phyloP scores from a whole-genome alignment of 441 rosid genomes.

The Syzygium malaccense region DNA sequence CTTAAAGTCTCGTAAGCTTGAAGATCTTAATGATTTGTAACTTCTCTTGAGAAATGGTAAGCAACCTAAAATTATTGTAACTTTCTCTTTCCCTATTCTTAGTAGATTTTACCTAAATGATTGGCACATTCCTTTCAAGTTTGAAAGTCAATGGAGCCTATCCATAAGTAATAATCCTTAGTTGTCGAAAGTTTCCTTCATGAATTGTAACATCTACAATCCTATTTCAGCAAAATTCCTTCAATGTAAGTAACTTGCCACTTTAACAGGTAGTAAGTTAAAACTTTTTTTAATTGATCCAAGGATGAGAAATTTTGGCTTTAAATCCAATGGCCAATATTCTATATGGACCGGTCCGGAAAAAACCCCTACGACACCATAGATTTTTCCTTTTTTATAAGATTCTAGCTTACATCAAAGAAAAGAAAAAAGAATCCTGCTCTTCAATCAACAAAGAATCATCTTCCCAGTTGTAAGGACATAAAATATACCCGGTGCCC shows the following conservation, averaged over 20 bases:
- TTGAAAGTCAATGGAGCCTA: background rate
- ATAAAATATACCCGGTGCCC: background rate
- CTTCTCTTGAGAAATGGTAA: background rate
- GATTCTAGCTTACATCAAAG: background rate
- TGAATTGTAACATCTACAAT: background rate
- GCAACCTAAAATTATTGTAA: background rate
- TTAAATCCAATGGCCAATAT: background rate
- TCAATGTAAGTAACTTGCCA: background rate
- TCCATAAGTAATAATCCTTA: background rate
- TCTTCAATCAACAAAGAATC: background rate
- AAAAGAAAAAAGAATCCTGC: background rate
- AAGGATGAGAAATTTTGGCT: background rate
- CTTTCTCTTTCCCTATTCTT: background rate
- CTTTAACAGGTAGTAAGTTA: background rate
- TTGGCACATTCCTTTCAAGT: background rate
- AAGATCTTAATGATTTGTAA: background rate
- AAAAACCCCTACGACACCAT: background rate
- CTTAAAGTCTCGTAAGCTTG: background rate
- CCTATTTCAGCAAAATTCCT: background rate
- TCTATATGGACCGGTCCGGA: background rate
- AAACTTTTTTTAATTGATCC: background rate
- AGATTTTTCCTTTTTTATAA: background rate
- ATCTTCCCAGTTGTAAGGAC: background rate
- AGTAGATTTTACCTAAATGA: background rate
- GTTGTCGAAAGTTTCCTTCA: background rate